Evolutionary conservation across 495 filamentous ascomycete genomes (phyloP).

Genomic region (Penicillium steckii): DNA sequence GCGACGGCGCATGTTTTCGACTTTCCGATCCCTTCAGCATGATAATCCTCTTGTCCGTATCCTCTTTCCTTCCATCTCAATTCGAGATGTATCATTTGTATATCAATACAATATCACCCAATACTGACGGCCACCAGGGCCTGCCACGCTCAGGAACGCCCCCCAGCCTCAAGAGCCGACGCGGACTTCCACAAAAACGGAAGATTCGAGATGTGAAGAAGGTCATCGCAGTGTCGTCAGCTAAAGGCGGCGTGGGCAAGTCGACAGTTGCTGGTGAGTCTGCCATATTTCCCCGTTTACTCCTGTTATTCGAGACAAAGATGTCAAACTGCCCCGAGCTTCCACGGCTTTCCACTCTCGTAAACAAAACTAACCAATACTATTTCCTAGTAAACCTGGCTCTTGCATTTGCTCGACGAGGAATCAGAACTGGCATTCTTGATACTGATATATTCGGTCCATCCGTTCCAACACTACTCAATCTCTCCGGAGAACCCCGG

Average conservation of each 20-base stretch:
- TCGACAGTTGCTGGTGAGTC: constrained; percentile 78
- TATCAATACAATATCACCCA: background rate
- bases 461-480: constrained; percentile 86
- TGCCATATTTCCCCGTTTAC: no score
- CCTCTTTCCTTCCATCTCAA: background rate
- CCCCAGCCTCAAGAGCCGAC: constrained; percentile 71
- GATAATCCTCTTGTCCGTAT: constrained; percentile 81
- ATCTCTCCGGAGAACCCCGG: constrained; percentile 70
- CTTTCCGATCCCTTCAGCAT: constrained; percentile 64
- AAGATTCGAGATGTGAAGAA: constrained; percentile 80
- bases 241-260: constrained; percentile 96
- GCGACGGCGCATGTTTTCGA: constrained; percentile 57
- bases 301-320: no score
- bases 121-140: constrained; percentile 52
- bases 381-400: constrained; percentile 74
- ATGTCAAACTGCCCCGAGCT: no score
- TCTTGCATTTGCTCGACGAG: constrained; percentile 76
- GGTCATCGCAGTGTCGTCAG: constrained; percentile 87
- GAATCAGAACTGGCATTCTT: constrained; percentile 79
- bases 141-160: constrained; percentile 75
- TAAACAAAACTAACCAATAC: background rate
- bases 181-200: constrained; percentile 78
- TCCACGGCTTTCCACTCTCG: no score
- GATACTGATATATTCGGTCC: constrained; percentile 98
- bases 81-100: background rate